Conservation (phyloP, 2,329 filamentous ascomycete genomes). For the Atkinsonella hypoxylon region DNA sequence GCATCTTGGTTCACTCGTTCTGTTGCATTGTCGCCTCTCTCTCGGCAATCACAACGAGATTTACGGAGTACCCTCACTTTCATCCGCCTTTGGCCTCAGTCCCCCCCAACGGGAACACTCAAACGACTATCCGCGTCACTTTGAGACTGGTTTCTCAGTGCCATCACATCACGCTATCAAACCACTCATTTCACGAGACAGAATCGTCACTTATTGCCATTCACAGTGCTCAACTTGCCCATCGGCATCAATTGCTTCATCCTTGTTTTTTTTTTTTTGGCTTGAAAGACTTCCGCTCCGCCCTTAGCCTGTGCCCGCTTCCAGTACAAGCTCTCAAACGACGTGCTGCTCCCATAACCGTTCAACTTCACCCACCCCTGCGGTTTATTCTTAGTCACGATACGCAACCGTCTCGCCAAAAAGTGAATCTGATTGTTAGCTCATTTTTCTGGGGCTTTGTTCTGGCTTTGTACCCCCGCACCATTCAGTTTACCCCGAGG, state of each 20-base stretch:
- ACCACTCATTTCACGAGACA: neutral
- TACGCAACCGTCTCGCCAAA: too few relatives aligned
- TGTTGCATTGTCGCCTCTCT: neutral
- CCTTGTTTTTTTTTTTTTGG: neutral
- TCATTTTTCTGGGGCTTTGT: neutral
- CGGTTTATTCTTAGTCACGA: too few relatives aligned
- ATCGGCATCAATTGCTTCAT: neutral
- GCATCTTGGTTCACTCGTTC: neutral
- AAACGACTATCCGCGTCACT: conserved; percentile 1
- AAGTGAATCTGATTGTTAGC: too few relatives aligned
- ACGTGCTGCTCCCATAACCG: neutral
- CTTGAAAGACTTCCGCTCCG: too few relatives aligned
- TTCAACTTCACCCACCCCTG: too few relatives aligned
- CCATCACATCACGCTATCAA: neutral
- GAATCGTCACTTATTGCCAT: neutral
- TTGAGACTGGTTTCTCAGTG: conserved; percentile 11
- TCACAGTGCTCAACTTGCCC: conserved; percentile 1
- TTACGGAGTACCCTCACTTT: neutral
- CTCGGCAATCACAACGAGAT: neutral
- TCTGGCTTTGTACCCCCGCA: neutral
- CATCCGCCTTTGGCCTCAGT: conserved; percentile 3
- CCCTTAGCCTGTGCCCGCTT: too few relatives aligned
- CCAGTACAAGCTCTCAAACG: neutral
- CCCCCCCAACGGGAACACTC: neutral
- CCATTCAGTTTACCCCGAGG: neutral